Conservation (phyloP, 2,329 filamentous ascomycete species). For the Fusarium euwallaceae region DNA sequence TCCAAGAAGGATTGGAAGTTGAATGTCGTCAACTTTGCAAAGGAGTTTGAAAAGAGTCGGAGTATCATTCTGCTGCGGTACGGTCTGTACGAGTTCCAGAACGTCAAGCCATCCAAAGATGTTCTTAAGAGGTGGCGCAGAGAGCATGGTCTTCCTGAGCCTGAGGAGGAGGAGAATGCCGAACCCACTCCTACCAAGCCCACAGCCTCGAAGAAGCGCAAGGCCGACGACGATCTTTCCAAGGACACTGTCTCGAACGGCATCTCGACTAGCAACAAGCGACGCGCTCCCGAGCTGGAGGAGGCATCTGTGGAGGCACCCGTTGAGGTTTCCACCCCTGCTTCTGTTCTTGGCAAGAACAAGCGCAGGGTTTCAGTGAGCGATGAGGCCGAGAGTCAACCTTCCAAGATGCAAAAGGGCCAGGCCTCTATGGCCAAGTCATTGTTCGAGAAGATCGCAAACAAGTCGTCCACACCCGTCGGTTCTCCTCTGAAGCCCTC, state of each 20-base stretch:
- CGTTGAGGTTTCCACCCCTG: slow-evolving; percentile 38
- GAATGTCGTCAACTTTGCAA: slow-evolving; percentile 73
- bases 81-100: slow-evolving; percentile 73
- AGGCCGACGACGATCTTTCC: slow-evolving; percentile 66
- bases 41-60: slow-evolving; percentile 74
- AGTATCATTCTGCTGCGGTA: slow-evolving; percentile 73
- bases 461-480: slow-evolving; percentile 58
- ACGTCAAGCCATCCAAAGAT: slow-evolving; percentile 69
- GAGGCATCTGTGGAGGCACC: slow-evolving; percentile 54
- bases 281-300: slow-evolving; percentile 60
- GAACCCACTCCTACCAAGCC: slow-evolving; percentile 50
- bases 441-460: slow-evolving; percentile 69
- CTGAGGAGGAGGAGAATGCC: slow-evolving; percentile 58
- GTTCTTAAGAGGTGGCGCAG: slow-evolving; percentile 70
- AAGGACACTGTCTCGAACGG: slow-evolving; percentile 53
- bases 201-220: slow-evolving; percentile 65
- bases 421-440: slow-evolving; percentile 67
- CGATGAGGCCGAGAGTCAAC: slow-evolving; percentile 63
- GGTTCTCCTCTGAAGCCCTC: slow-evolving; percentile 51
- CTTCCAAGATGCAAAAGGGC: slow-evolving; percentile 64
- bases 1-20: slow-evolving; percentile 72
- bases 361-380: slow-evolving; percentile 65
- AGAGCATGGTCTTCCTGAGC: slow-evolving; percentile 66
- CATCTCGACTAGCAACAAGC: slow-evolving; percentile 59
- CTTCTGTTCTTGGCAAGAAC: slow-evolving; percentile 57